Base-by-base conservation (phyloP, 2,329 filamentous ascomycete species). In the Phialemoniopsis sp. region DNA sequence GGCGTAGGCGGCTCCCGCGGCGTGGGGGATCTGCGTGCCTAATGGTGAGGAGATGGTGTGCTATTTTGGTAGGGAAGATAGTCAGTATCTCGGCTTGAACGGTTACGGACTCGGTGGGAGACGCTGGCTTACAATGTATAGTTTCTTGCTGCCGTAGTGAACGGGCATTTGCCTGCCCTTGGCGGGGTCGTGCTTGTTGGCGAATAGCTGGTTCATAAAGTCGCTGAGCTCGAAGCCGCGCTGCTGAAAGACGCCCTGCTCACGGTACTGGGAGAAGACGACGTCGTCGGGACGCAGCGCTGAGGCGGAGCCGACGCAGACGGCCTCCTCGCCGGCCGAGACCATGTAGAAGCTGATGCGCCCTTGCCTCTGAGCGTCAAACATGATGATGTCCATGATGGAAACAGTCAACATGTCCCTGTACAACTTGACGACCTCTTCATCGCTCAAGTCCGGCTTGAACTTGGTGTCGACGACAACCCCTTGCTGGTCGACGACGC, bases 331-430 rank as follows among this genome's bases (percentile, higher is more conserved):
- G 42, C 90, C 90, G 1, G 89, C 87, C 29, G 87, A 91, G 55
- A 91, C 91, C 87, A 98, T 97, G 65, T 98, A 98, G 66, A 98
- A 98, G 61, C 85, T 90, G 40, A 95, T 67, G 15, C 89, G 80
- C n/a, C 90, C 90, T 64, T 98, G 93, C 34, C 93, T 76, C 64
- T 98, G 93, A 1, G 93, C 90, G 56, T 98, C 93, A 56, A 95
- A 96, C 90, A 97, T 97, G 59, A 97, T 87, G 40, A 95, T 63
- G 58, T 98, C 93, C 89, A 98, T 93, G 50, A 97, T 86, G 40
- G 85, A 81, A 9, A 83, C 69, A 29, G 71, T 75, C 9, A 85
- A 54, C 82, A 86, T 85, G 52, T 82, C 77, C 43, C 67, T 73
- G 60, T 84, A 84, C 37, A 82, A 62, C 55, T 78, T 75, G 39